phyloP scores from a whole-genome alignment of 2,329 filamentous ascomycete genomes.

The Verruconis gallopava region DNA sequence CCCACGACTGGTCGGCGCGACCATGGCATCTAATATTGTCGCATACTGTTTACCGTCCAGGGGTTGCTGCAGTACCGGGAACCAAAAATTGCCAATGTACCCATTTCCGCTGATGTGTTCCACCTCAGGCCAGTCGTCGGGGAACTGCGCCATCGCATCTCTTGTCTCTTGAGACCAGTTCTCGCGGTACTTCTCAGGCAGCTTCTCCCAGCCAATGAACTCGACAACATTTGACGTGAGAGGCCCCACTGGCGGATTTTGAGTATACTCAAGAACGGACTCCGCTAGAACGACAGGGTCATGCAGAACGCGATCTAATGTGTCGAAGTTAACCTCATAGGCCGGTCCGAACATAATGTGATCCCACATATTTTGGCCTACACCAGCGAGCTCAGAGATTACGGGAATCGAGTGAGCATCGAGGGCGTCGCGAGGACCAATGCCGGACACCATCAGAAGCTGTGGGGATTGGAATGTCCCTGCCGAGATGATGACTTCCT shows the following conservation, averaged over 20 bases:
- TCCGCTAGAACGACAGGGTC: not conserved
- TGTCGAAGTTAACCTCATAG: conserved; percentile 15
- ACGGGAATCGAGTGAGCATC: conserved; percentile 16
- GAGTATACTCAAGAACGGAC: not conserved
- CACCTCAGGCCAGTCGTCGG: conserved; percentile 24
- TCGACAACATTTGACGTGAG: conserved; percentile 15
- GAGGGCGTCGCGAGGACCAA: conserved; percentile 33
- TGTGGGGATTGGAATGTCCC: conserved; percentile 43
- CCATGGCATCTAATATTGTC: conserved; percentile 19
- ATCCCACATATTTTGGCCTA: conserved; percentile 19
- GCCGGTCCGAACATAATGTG: conserved; percentile 25
- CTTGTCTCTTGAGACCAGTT: conserved; percentile 11
- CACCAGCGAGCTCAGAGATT: conserved; percentile 16
- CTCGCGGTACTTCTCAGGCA: conserved; percentile 14
- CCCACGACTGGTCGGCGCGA: conserved; percentile 23
- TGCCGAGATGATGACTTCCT: conserved; percentile 37
- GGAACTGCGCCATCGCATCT: conserved; percentile 15
- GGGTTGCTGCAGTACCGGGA: conserved; percentile 15
- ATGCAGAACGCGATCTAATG: conserved; percentile 9
- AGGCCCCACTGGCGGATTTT: conserved; percentile 10
- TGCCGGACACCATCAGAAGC: conserved; percentile 39
- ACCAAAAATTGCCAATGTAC: conserved; percentile 15
- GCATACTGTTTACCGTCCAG: conserved; percentile 21
- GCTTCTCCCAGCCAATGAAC: conserved; percentile 17
- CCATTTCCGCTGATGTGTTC: conserved; percentile 17